Conservation (phyloP, 1,139 yeast species). For the Kodamaea fungicola region DNA sequence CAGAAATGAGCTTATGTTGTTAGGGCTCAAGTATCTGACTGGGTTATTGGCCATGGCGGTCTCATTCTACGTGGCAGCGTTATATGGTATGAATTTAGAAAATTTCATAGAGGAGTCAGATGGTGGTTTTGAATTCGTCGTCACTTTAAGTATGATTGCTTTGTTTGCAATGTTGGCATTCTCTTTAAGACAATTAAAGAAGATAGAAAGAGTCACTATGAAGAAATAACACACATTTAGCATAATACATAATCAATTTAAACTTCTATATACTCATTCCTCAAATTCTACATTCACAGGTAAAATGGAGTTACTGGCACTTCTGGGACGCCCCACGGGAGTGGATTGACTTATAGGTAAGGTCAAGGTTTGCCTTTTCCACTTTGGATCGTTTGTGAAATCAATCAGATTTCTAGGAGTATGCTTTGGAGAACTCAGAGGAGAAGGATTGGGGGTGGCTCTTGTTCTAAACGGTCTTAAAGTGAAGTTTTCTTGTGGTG, state of each 20-base stretch:
- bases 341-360: constrained; percentile 6
- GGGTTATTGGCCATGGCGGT: constrained; percentile 42
- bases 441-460: constrained; percentile 42
- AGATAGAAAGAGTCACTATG: constrained; percentile 42
- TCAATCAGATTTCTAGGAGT: constrained; percentile 20
- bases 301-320: constrained; percentile 25
- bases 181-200: constrained; percentile 29
- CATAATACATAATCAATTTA: constrained; percentile 2
- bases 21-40: constrained; percentile 41
- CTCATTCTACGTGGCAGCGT: constrained; percentile 37
- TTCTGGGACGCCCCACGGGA: constrained; percentile 12
- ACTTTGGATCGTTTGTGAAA: constrained; percentile 7
- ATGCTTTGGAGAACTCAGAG: constrained; percentile 35
- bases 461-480: constrained; percentile 44
- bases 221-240: constrained; percentile 5
- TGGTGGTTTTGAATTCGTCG: constrained; percentile 37
- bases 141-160: constrained; percentile 24
- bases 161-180: constrained; percentile 24
- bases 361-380: constrained; percentile 8
- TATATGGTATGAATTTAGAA: constrained; percentile 44
- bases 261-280: constrained; percentile 7
- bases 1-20: constrained; percentile 45
- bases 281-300: constrained; percentile 32
- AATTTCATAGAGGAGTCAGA: constrained; percentile 33
- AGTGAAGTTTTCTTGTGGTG: constrained; percentile 28